These are phyloP conservation scores for Nemania bipapillata DNA, from an alignment of 2,329 filamentous ascomycete genomes.

Conservation along the genomic window DNA sequence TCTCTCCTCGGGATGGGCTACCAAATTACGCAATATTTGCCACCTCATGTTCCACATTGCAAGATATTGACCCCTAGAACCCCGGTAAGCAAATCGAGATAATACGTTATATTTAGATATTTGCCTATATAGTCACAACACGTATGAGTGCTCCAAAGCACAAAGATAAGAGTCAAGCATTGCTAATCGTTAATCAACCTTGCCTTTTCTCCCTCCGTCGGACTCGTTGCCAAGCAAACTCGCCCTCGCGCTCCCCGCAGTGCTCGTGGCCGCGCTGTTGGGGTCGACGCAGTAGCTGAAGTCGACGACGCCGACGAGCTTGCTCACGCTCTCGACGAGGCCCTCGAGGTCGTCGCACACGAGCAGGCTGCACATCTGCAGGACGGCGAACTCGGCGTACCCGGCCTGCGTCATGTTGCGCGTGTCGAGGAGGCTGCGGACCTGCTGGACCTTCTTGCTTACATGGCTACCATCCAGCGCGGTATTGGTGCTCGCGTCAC, in stretches of 20 bases:
- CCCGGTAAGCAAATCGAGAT: neutral
- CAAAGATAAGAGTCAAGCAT: too few species aligned
- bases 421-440: conserved; percentile 67
- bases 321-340: conserved; percentile 70
- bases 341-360: conserved; percentile 75
- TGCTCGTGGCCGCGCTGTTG: conserved; percentile 10
- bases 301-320: conserved; percentile 78
- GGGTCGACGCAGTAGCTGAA: conserved; percentile 71
- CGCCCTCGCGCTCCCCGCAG: conserved; percentile 21
- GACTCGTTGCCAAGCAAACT: conserved; percentile 17
- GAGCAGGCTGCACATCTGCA: conserved; percentile 76
- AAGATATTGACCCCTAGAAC: neutral
- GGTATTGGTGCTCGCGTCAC: neutral
- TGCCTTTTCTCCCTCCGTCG: conserved; percentile 34
- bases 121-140: too few species aligned
- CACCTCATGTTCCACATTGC: neutral
- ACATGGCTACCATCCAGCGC: conserved; percentile 9
- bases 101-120: neutral
- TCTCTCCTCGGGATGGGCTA: neutral
- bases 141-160: neutral
- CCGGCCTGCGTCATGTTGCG: conserved; percentile 75
- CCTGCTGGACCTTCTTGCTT: conserved; percentile 9
- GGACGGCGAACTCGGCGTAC: conserved; percentile 78
- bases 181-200: conserved; percentile 43
- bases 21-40: neutral